These are phyloP conservation scores for Austroboletus rostrupii DNA, from an alignment of 1,284 basidiomycete species.

Conservation along the genomic window DNA sequence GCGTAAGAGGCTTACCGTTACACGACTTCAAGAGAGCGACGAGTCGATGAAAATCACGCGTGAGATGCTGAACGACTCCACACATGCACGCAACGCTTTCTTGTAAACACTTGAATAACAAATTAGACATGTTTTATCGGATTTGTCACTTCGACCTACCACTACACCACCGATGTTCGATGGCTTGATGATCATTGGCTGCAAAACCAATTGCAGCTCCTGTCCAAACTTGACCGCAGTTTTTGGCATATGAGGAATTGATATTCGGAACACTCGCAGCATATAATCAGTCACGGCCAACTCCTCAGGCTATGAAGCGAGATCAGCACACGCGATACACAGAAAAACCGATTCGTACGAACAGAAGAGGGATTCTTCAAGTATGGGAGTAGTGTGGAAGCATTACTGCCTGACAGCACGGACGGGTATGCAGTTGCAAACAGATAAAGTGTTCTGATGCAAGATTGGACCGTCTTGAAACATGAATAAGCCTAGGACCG, in stretches of 20 bases:
- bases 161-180: conserved; percentile 59
- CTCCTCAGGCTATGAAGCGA: conserved; percentile 67
- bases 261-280: conserved; percentile 82
- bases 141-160: conserved; percentile 36
- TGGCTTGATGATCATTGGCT: conserved; percentile 87
- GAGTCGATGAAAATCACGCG: conserved; percentile 78
- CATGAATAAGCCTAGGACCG: neutral
- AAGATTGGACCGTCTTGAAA: conserved; percentile 70
- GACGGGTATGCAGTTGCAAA: conserved; percentile 78
- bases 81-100: conserved; percentile 92
- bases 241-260: conserved; percentile 84
- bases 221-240: conserved; percentile 84
- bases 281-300: conserved; percentile 78
- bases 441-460: conserved; percentile 80
- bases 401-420: conserved; percentile 76
- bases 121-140: neutral
- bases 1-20: conserved; percentile 50
- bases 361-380: conserved; percentile 78
- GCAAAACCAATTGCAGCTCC: conserved; percentile 74
- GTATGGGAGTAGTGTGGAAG: conserved; percentile 81
- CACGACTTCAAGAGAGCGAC: conserved; percentile 80
- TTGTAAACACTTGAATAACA: conserved; percentile 62
- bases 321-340: neutral
- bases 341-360: conserved; percentile 17
- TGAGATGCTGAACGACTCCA: conserved; percentile 77